These are phyloP conservation scores for Zoysia japonica DNA, from an alignment of 176 grass and related monocot species.

Conservation along the genomic window DNA sequence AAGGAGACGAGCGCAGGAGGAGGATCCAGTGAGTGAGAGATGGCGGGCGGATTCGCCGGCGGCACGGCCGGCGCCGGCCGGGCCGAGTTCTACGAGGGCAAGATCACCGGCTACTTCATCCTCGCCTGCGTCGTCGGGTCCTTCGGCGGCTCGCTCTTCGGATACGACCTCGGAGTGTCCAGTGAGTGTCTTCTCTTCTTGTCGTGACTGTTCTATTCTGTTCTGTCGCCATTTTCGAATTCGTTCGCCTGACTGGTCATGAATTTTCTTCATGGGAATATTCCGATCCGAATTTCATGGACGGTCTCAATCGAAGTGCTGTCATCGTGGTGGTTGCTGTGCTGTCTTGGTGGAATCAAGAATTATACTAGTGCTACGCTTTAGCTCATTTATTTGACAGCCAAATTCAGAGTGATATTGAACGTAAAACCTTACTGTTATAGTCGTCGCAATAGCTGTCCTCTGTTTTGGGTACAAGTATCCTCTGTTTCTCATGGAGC, in stretches of 20 bases:
- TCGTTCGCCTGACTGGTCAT: too few species aligned
- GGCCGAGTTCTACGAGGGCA: constrained; percentile 78
- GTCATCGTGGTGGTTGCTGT: not conserved
- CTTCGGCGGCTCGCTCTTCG: constrained; percentile 96
- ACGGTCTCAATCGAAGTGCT: not conserved
- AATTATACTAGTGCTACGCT: not conserved
- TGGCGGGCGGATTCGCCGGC: constrained; percentile 69
- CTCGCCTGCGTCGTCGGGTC: constrained; percentile 91
- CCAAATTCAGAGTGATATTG: not conserved
- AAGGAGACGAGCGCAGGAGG: not conserved
- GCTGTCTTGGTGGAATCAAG: not conserved
- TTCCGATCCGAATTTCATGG: constrained; percentile 6
- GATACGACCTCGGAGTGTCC: constrained; percentile 95
- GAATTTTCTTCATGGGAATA: not conserved
- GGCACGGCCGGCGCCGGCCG: constrained; percentile 47
- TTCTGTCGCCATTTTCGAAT: not conserved
- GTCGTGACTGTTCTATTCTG: not conserved
- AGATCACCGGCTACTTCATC: constrained; percentile 83
- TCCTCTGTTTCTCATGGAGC: not conserved
- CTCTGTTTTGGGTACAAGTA: constrained; percentile 1
- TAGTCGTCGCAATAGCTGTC: not conserved
- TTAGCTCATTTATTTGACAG: not conserved
- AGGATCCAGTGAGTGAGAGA: not conserved
- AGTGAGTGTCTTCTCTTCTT: constrained; percentile 39
- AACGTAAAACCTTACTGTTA: not conserved